A percentile compares a stretch with the other conserved stretches of the same genome.
Evolutionary conservation across 306 rosid species (phyloP).

Genomic region (Cercis canadensis): DNA sequence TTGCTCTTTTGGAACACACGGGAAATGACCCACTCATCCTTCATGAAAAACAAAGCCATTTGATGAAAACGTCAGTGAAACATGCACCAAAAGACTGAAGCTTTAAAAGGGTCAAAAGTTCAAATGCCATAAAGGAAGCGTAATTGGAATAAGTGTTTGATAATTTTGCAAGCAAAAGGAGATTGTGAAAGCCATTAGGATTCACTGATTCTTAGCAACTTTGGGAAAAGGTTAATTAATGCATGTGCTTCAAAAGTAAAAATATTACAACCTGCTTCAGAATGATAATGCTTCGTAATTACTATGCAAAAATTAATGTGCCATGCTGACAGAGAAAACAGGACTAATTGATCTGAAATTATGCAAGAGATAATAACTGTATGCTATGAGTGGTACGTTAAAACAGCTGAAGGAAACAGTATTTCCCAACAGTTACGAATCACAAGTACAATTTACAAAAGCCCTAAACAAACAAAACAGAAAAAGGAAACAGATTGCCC

Average conservation of each 20-base stretch:
- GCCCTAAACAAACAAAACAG: constrained; percentile 4
- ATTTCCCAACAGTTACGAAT: no score
- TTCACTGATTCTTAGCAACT: constrained; percentile 2
- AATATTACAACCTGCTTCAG: no score
- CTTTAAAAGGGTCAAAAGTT: no score
- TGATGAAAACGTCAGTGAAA: neutral
- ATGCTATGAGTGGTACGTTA: no score
- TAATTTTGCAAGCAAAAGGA: constrained; percentile 4
- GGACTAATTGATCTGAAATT: no score
- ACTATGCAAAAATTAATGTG: no score
- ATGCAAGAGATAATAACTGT: no score
- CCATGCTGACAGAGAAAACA: no score
- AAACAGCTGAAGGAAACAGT: no score
- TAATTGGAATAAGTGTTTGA: neutral
- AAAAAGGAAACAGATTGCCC: neutral
- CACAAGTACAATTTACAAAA: neutral
- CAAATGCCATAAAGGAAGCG: neutral
- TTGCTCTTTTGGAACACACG: constrained; percentile 80
- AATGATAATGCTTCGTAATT: no score
- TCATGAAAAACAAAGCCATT: neutral
- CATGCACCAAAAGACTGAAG: neutral
- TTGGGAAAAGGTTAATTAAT: constrained; percentile 10
- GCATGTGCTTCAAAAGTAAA: neutral
- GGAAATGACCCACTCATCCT: constrained; percentile 99
- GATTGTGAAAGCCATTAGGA: constrained; percentile 3